Evolutionary conservation across 2,329 filamentous ascomycete species (phyloP).

Genomic region (Cytospora leucostoma): DNA sequence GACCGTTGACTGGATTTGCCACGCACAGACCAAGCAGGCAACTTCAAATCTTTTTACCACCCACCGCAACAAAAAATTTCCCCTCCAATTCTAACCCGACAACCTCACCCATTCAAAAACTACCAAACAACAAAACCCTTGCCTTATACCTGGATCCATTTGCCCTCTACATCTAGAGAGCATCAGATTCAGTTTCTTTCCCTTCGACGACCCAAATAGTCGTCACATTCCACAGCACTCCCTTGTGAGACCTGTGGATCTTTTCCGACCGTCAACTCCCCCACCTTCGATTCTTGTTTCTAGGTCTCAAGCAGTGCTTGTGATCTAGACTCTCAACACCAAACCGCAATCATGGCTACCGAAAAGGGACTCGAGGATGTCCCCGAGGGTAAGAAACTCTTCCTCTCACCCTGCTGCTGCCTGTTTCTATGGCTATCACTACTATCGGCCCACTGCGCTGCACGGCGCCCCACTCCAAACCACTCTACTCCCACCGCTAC

Average conservation of each 20-base stretch:
- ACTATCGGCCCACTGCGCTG: background rate
- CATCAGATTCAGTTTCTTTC: conserved; percentile 50
- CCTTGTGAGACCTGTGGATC: conserved; percentile 39
- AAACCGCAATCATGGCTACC: conserved; percentile 94
- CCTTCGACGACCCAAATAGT: conserved; percentile 29
- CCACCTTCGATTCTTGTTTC: conserved; percentile 45
- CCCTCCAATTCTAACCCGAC: conserved; percentile 16
- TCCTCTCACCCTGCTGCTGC: conserved; percentile 13
- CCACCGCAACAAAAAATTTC: conserved; percentile 22
- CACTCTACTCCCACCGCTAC: conserved; percentile 19
- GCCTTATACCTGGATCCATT: conserved; percentile 26
- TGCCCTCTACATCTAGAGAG: conserved; percentile 48
- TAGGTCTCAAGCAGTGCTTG: conserved; percentile 81
- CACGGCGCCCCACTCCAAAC: conserved; percentile 21
- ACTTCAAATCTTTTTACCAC: conserved; percentile 25
- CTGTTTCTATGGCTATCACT: background rate
- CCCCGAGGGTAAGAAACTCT: conserved; percentile 73
- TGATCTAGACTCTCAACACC: conserved; percentile 62
- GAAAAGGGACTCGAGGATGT: conserved; percentile 98
- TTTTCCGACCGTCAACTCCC: conserved; percentile 37
- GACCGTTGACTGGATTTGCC: conserved; percentile 2
- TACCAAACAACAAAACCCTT: conserved; percentile 18
- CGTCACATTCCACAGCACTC: conserved; percentile 34
- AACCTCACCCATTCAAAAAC: conserved; percentile 20
- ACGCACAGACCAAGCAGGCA: conserved; percentile 17